Conservation (phyloP, 306 rosid species). For the Ziziphus jujuba region DNA sequence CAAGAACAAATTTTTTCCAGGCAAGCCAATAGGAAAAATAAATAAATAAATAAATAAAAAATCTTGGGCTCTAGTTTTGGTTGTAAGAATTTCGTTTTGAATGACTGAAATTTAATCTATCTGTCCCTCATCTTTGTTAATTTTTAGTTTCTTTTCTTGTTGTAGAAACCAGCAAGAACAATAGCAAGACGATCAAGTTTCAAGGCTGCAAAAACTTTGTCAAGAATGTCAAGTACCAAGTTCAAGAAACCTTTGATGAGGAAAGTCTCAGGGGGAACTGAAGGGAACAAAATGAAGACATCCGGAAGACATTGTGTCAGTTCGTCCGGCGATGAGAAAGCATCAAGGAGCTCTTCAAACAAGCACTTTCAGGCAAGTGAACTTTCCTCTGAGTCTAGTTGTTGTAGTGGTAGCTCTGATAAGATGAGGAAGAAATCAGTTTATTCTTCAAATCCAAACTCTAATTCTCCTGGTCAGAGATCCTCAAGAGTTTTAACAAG, state of each 20-base stretch:
- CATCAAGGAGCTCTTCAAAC: constrained; percentile 14
- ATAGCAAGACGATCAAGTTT: constrained; percentile 30
- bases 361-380: constrained; percentile 30
- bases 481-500: constrained; percentile 42
- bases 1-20: constrained; percentile 51
- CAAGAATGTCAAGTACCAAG: constrained; percentile 60
- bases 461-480: constrained; percentile 34
- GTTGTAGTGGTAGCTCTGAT: constrained; percentile 9
- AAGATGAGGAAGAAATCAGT: constrained; percentile 22
- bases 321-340: neutral
- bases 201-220: constrained; percentile 31
- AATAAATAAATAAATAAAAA: too few relatives aligned
- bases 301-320: constrained; percentile 10
- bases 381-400: constrained; percentile 31
- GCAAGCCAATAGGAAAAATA: constrained; percentile 29
- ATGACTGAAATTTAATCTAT: neutral
- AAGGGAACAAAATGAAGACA: constrained; percentile 39
- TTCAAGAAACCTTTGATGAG: constrained; percentile 46
- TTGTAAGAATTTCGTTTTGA: neutral
- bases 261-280: constrained; percentile 49
- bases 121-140: neutral
- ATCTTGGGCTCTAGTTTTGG: constrained; percentile 6
- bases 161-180: constrained; percentile 42
- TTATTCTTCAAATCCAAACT: constrained; percentile 26
- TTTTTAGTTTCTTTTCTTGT: constrained; percentile 21